Conservation (phyloP, 306 rosid species). For the Ormosia semicastrata region DNA sequence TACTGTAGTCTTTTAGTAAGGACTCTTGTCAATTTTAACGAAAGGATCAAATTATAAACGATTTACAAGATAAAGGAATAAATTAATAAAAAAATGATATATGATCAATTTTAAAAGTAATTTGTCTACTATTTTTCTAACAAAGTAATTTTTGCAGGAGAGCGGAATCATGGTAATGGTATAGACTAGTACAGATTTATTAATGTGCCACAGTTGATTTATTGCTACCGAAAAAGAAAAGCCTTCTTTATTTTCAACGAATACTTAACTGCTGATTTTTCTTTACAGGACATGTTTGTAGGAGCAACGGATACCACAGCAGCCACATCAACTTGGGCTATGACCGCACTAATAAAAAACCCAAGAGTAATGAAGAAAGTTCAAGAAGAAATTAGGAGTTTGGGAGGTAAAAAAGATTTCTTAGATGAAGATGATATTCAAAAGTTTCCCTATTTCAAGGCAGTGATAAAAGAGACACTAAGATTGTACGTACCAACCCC, state of each 20-base stretch:
- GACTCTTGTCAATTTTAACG: too few species aligned
- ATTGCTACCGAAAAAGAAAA: too few species aligned
- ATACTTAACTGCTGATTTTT: neutral
- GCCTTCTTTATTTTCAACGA: neutral
- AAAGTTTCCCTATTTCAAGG: neutral
- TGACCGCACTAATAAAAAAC: neutral
- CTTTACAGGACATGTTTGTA: neutral
- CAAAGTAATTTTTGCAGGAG: too few species aligned
- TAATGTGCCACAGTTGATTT: too few species aligned
- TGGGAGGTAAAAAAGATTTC: neutral
- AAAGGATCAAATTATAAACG: too few species aligned
- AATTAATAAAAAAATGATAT: too few species aligned
- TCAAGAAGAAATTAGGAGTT: neutral
- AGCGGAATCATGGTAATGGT: too few species aligned
- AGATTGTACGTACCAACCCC: neutral
- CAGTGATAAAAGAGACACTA: neutral
- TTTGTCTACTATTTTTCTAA: too few species aligned
- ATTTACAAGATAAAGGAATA: too few species aligned
- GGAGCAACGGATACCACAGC: slow-evolving; percentile 8
- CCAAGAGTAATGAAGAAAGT: slow-evolving; percentile 15
- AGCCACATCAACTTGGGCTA: neutral
- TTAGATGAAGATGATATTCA: slow-evolving; percentile 17
- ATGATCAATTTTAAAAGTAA: neutral
- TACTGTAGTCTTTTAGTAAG: too few species aligned
- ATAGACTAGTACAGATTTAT: too few species aligned